These are phyloP conservation scores for Mycena alexandri DNA, from an alignment of 768 basidiomycete species.

Conservation along the genomic window DNA sequence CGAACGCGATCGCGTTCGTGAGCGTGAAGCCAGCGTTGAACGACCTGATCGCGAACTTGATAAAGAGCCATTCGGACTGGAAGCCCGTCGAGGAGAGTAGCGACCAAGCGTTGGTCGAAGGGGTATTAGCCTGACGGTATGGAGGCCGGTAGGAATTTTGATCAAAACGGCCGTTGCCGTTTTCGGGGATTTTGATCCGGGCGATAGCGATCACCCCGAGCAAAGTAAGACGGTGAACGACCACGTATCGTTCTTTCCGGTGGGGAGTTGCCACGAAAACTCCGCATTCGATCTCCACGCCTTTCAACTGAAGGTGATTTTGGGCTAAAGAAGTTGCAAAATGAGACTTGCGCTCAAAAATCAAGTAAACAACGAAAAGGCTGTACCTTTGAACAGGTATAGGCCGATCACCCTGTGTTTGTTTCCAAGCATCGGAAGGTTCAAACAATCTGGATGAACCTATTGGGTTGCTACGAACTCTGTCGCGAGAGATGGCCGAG, in stretches of 20 bases:
- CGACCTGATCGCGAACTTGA: constrained; percentile 33
- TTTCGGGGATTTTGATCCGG: constrained; percentile 55
- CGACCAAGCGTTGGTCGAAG: constrained; percentile 18
- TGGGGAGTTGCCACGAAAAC: constrained; percentile 51
- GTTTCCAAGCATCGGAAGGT: constrained; percentile 80
- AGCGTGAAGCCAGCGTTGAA: constrained; percentile 8
- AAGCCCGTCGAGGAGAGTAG: constrained; percentile 20
- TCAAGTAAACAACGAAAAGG: constrained; percentile 34
- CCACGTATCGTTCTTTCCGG: constrained; percentile 47
- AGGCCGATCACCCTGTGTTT: constrained; percentile 62
- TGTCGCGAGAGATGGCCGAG: constrained; percentile 42
- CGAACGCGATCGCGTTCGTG: constrained; percentile 40
- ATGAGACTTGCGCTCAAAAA: constrained; percentile 26
- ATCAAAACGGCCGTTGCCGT: constrained; percentile 46
- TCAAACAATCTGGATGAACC: constrained; percentile 72
- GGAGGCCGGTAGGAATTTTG: constrained; percentile 66
- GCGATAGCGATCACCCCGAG: constrained; percentile 64
- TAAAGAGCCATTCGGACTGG: constrained; percentile 20
- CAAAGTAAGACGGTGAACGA: constrained; percentile 45
- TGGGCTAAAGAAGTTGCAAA: constrained; percentile 39
- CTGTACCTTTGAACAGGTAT: constrained; percentile 57
- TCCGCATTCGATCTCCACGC: constrained; percentile 51
- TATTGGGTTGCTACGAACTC: constrained; percentile 48
- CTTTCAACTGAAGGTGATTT: constrained; percentile 48
- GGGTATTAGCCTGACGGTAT: constrained; percentile 41